A percentile compares a stretch with the other conserved stretches of the same genome.
Evolutionary conservation across 2,329 filamentous ascomycete genomes (phyloP).

Genomic region (Aspergillus brunneoviolaceus): DNA sequence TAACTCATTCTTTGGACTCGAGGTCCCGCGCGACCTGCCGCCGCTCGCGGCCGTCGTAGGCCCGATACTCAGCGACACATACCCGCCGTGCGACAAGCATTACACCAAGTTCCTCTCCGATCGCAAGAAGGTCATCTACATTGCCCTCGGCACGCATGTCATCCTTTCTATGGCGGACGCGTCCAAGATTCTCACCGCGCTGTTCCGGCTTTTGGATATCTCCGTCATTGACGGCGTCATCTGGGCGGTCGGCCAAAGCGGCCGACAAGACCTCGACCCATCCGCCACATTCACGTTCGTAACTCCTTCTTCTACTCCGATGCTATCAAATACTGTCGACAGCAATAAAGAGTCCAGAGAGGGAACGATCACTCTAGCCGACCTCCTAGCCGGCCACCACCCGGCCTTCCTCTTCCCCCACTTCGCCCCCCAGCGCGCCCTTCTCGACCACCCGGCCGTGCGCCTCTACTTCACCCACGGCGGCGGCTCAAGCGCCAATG

Average conservation of each 20-base stretch:
- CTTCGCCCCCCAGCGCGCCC: slow-evolving; percentile 45
- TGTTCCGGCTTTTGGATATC: slow-evolving; percentile 21
- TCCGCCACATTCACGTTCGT: neutral
- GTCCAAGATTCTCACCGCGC: slow-evolving; percentile 33
- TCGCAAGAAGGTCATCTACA: slow-evolving; percentile 39
- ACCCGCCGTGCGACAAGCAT: slow-evolving; percentile 29
- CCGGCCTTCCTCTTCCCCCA: slow-evolving; percentile 31
- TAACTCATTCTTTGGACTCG: slow-evolving; percentile 48
- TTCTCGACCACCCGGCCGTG: slow-evolving; percentile 34
- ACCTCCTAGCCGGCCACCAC: slow-evolving; percentile 32
- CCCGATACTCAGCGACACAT: slow-evolving; percentile 41
- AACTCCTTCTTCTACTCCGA: neutral
- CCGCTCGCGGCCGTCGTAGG: slow-evolving; percentile 42
- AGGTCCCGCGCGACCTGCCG: slow-evolving; percentile 45
- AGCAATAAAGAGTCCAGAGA: neutral
- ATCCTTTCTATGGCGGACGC: slow-evolving; percentile 32
- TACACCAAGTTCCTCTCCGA: slow-evolving; percentile 31
- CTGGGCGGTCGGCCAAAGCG: slow-evolving; percentile 34
- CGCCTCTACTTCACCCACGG: slow-evolving; percentile 45
- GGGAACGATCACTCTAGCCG: slow-evolving; percentile 15
- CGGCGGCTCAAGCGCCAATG: slow-evolving; percentile 45
- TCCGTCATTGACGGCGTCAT: slow-evolving; percentile 42
- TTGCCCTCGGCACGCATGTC: slow-evolving; percentile 47
- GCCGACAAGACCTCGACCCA: slow-evolving; percentile 19
- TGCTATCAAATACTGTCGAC: neutral